Evolutionary conservation across 2,329 filamentous ascomycete genomes (phyloP), one percentile per base, ranked within the genome.

Genomic region (Epichloe gansuensis): DNA sequence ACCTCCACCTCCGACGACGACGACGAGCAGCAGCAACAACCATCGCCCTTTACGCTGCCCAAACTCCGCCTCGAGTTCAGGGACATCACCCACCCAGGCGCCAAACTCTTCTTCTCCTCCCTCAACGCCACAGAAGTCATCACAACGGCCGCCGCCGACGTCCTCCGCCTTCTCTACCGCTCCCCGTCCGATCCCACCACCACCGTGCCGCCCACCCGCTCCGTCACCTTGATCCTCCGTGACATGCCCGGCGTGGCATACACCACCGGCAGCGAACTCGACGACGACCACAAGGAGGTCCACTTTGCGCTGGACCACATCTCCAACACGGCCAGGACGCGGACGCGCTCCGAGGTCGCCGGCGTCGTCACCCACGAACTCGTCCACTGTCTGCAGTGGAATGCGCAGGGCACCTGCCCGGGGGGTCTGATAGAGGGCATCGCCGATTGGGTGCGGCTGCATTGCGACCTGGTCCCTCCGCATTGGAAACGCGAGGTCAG

Each of bases 341-440:
- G 75, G 47, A 68, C 70, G 12, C 56, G 64, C 25, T 61, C 75
- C 40, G 89, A 97, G 70, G 81, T 96, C 54, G 71, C 79, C 17
- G 93, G 93, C 41, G 89, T 97, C 0, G 67, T 97, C 21, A 85
- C 86, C 1, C 91, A 97, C 65, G 91, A 97, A 69, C 83, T 96
- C 55, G 91, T 97, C 13, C 93, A 97, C 71, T 96, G 89, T 69
- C 94, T 86, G 70, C 91, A 97, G 67, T 85, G 87, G 68, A 84
- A 88, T 59, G 85, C 75, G 2, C 71, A 60, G 21, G 75, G 74
- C 2, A 71, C 71, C 4, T 80, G 81, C 85, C 85, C 0, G 84
- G 84, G 0, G 0, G 93, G 93, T 0, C 68, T 97, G 46, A 84
- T 95, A 52, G 91, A 97, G 68, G 91, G 91, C 0, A 81, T 97